Conservation (phyloP, 148 eudicot species). For the Vaccinium corymbosum region DNA sequence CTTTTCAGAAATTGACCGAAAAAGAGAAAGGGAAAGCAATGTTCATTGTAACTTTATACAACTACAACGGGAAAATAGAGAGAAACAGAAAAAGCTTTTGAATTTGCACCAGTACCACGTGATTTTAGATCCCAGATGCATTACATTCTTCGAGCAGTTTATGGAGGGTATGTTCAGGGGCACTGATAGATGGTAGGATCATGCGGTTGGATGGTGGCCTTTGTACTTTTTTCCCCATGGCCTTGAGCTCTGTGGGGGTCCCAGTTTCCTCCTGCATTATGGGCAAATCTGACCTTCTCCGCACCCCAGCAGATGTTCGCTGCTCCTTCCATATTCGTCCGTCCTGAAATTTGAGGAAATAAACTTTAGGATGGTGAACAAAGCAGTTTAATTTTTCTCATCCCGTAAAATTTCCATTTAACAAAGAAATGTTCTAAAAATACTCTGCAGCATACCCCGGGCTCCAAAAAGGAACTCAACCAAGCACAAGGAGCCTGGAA, state of each 20-base stretch:
- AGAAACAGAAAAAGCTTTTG: neutral
- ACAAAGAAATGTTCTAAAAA: neutral
- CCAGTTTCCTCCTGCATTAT: slow-evolving; percentile 49
- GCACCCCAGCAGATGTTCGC: slow-evolving; percentile 58
- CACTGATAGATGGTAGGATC: slow-evolving; percentile 79
- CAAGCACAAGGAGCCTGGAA: slow-evolving; percentile 2
- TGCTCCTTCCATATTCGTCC: slow-evolving; percentile 96
- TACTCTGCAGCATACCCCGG: neutral
- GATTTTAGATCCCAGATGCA: slow-evolving; percentile 34
- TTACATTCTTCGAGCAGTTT: slow-evolving; percentile 65
- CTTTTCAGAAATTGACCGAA: neutral
- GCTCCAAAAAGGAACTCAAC: neutral
- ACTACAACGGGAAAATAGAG: neutral
- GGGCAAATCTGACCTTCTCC: slow-evolving; percentile 58
- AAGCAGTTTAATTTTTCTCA: neutral
- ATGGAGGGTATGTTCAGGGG: slow-evolving; percentile 81
- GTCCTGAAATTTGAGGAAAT: slow-evolving; percentile 41
- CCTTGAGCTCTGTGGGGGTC: slow-evolving; percentile 31
- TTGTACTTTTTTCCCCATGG: slow-evolving; percentile 7
- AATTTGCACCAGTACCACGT: neutral
- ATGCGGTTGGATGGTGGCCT: slow-evolving; percentile 41
- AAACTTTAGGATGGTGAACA: neutral
- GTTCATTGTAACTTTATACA: neutral
- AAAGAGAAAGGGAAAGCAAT: neutral
- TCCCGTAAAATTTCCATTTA: neutral